phyloP scores from a whole-genome alignment of 176 grass and related monocot genomes.

The Melocanna baccifera region DNA sequence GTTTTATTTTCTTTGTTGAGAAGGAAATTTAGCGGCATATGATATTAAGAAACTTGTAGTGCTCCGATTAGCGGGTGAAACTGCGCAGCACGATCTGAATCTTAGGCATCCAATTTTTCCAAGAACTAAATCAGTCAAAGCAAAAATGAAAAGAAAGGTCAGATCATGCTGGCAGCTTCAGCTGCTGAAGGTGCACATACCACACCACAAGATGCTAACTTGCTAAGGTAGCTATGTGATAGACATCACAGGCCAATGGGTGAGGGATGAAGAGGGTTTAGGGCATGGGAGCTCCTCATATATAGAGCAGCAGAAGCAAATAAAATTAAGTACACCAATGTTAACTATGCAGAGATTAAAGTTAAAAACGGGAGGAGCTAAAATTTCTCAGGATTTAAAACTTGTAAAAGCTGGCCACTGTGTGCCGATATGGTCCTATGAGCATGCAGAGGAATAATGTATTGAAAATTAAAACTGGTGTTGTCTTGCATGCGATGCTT shows the following conservation, averaged over 20 bases:
- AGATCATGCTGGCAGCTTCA: slow-evolving; percentile 90
- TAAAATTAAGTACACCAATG: not conserved
- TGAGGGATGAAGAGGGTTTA: slow-evolving; percentile 12
- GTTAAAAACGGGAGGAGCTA: slow-evolving; percentile 9
- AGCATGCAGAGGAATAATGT: slow-evolving; percentile 29
- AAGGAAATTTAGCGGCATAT: not conserved
- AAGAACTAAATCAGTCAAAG: not conserved
- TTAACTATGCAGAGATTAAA: not conserved
- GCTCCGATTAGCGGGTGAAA: slow-evolving; percentile 68
- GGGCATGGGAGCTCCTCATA: slow-evolving; percentile 8
- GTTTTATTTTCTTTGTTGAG: not conserved
- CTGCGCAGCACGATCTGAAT: slow-evolving; percentile 87
- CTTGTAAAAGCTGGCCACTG: slow-evolving; percentile 1
- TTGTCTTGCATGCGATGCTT: slow-evolving; percentile 26
- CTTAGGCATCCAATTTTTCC: not conserved
- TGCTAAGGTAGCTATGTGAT: not conserved
- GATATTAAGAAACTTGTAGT: slow-evolving; percentile 7
- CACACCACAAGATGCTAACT: not conserved
- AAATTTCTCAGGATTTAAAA: slow-evolving; percentile 17
- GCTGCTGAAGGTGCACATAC: slow-evolving; percentile 51
- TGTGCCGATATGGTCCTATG: slow-evolving; percentile 26
- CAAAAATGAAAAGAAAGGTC: slow-evolving; percentile 27
- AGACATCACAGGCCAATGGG: not conserved
- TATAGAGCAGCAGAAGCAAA: slow-evolving; percentile 21
- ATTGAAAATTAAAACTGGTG: not conserved